Evolutionary conservation across 495 filamentous ascomycete genomes (phyloP).

Genomic region (Neurospora sp.): DNA sequence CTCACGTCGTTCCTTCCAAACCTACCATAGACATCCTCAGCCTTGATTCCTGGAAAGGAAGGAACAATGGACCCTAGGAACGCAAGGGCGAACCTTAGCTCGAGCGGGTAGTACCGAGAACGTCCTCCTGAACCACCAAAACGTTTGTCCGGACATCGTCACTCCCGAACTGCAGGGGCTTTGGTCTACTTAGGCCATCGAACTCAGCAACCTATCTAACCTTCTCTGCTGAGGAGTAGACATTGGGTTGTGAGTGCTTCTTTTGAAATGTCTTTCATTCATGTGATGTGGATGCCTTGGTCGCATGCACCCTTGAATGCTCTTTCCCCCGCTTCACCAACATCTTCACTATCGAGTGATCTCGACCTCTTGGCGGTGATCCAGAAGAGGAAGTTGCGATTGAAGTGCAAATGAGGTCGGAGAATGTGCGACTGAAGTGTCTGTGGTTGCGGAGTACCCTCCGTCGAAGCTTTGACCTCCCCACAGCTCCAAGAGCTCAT

Average conservation of each 20-base stretch:
- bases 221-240: background rate
- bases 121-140: background rate
- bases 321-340: background rate
- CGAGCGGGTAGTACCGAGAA: background rate
- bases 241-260: background rate
- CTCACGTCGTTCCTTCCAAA: background rate
- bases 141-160: background rate
- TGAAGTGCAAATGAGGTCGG: background rate
- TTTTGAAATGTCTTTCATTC: background rate
- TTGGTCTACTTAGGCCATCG: background rate
- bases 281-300: background rate
- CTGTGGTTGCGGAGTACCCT: background rate
- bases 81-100: background rate
- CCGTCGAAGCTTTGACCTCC: background rate
- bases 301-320: background rate
- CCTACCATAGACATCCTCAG: background rate
- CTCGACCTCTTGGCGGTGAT: background rate
- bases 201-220: background rate
- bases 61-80: background rate
- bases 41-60: background rate
- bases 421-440: background rate
- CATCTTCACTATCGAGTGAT: background rate
- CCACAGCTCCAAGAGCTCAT: background rate
- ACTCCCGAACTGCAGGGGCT: background rate
- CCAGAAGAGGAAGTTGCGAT: background rate